Conservation (phyloP, 2,329 filamentous ascomycete genomes). For the Biscogniauxia marginata region DNA sequence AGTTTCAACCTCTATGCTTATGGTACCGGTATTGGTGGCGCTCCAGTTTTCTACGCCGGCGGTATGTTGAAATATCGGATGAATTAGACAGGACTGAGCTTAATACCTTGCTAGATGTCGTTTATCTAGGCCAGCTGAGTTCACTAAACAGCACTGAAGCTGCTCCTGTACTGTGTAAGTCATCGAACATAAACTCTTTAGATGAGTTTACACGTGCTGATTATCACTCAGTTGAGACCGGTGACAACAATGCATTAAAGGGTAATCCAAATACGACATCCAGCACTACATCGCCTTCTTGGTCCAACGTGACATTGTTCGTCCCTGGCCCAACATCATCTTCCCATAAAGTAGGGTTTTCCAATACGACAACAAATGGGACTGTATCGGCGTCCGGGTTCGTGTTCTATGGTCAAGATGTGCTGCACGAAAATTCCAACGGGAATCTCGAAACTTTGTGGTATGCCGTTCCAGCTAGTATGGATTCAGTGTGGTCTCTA, state of each 20-base stretch:
- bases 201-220: not conserved
- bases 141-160: conserved; percentile 11
- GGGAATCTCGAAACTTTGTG: conserved; percentile 20
- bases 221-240: conserved; percentile 13
- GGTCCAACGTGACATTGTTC: conserved; percentile 27
- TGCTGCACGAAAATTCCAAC: conserved; percentile 13
- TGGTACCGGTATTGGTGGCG: conserved; percentile 25
- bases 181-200: not conserved
- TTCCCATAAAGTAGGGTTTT: conserved; percentile 22
- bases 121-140: conserved; percentile 10
- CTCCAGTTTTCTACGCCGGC: conserved; percentile 23
- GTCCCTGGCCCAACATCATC: conserved; percentile 18
- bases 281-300: conserved; percentile 12
- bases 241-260: conserved; percentile 12
- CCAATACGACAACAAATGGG: conserved; percentile 1
- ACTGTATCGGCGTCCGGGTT: conserved; percentile 21
- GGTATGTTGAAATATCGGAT: conserved; percentile 13
- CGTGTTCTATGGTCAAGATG: conserved; percentile 26
- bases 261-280: conserved; percentile 20
- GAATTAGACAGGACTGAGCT: not conserved
- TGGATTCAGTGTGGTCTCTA: conserved; percentile 19
- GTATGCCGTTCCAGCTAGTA: conserved; percentile 20
- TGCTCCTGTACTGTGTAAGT: conserved; percentile 20
- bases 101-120: not conserved
- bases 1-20: conserved; percentile 30